A percentile compares a stretch with the other conserved stretches of the same genome.
Evolutionary conservation across 768 basidiomycete species (phyloP).

Genomic region (Phanerochaete sordida): DNA sequence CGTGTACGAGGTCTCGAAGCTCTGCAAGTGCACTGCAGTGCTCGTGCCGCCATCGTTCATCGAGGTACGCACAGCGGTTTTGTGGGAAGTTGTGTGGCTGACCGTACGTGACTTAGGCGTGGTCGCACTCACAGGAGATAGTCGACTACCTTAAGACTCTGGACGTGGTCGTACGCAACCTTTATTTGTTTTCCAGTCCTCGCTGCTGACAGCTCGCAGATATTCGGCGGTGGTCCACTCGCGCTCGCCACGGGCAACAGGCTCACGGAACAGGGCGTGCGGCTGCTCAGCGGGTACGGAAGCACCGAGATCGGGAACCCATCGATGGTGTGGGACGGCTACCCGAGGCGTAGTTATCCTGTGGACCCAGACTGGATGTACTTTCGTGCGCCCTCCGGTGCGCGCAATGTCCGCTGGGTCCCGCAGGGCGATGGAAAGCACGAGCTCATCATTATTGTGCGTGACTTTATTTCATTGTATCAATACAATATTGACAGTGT

Average conservation of each 20-base stretch:
- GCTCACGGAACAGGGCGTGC: slow-evolving; percentile 10
- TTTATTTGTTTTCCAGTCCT: background rate
- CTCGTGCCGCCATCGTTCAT: slow-evolving; percentile 13
- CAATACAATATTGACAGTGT: background rate
- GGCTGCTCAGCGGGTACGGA: slow-evolving; percentile 11
- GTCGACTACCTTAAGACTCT: slow-evolving; percentile 12
- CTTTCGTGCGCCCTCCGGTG: background rate
- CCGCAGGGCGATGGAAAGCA: slow-evolving; percentile 10
- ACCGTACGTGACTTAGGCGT: slow-evolving; percentile 7
- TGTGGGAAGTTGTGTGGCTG: background rate
- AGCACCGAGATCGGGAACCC: slow-evolving; percentile 14
- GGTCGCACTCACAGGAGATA: slow-evolving; percentile 13
- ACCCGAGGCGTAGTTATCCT: background rate
- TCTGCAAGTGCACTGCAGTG: slow-evolving; percentile 6
- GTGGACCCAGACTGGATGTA: slow-evolving; percentile 11
- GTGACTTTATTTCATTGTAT: slow-evolving; percentile 1
- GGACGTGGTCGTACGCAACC: slow-evolving; percentile 4
- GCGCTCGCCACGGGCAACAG: slow-evolving; percentile 9
- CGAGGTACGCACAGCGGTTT: slow-evolving; percentile 7
- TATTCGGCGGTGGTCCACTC: slow-evolving; percentile 15
- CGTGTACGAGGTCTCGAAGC: slow-evolving; percentile 2
- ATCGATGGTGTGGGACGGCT: background rate
- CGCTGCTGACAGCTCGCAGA: slow-evolving; percentile 1
- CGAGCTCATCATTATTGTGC: slow-evolving; percentile 15
- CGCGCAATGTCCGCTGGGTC: slow-evolving; percentile 1